Conservation (phyloP, 1,139 yeast genomes). For the Yamadazyma diddensiae region DNA sequence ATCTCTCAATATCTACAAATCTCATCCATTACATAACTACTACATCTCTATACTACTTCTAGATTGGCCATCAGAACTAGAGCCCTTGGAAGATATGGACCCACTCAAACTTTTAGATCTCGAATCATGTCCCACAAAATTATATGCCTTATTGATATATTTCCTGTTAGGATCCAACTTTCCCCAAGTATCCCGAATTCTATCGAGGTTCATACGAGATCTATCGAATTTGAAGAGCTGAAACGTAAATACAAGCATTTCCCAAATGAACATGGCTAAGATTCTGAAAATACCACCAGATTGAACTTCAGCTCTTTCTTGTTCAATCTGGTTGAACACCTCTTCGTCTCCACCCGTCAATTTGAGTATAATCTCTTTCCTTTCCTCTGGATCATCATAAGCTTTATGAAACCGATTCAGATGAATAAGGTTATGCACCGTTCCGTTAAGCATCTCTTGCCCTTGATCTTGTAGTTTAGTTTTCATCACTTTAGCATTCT, state of each 20-base stretch:
- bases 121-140: constrained; percentile 28
- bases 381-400: constrained; percentile 28
- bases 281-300: constrained; percentile 17
- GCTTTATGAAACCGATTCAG: constrained; percentile 35
- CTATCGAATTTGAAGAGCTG: constrained; percentile 35
- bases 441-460: constrained; percentile 21
- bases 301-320: constrained; percentile 6
- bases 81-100: constrained; percentile 2
- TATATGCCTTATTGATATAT: constrained; percentile 37
- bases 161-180: constrained; percentile 45
- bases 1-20: too few species aligned
- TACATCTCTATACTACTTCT: too few species aligned
- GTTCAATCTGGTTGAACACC: constrained; percentile 8
- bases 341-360: constrained; percentile 21
- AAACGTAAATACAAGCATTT: constrained; percentile 28
- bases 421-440: constrained; percentile 36
- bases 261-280: constrained; percentile 29
- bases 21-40: too few species aligned
- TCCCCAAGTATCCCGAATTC: constrained; percentile 43
- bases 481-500: constrained; percentile 50
- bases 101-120: constrained; percentile 2
- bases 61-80: too few species aligned
- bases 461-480: constrained; percentile 34
- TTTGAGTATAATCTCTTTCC: constrained; percentile 25
- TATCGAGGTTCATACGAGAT: constrained; percentile 42